phyloP scores from a whole-genome alignment of 768 basidiomycete genomes.

The Crassisporium funariophilum region DNA sequence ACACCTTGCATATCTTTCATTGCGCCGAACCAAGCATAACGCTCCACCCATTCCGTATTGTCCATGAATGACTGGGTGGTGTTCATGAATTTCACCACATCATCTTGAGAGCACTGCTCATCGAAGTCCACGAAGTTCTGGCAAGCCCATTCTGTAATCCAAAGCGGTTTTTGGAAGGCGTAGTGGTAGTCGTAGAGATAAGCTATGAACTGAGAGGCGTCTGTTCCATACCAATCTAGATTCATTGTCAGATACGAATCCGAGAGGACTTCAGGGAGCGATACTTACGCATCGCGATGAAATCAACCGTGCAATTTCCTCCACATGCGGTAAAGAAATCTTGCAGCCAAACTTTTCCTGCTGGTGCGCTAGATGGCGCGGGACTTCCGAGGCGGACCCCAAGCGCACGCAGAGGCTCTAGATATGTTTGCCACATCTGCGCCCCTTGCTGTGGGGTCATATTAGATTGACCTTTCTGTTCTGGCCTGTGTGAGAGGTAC shows the following conservation, averaged over 20 bases:
- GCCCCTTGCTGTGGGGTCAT: constrained; percentile 50
- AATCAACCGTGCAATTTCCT: constrained; percentile 56
- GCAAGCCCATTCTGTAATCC: constrained; percentile 66
- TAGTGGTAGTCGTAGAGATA: constrained; percentile 52
- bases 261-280: not conserved
- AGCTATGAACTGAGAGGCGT: constrained; percentile 47
- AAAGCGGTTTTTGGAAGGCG: constrained; percentile 53
- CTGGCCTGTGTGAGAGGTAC: constrained; percentile 18
- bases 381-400: constrained; percentile 55
- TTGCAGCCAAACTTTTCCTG: constrained; percentile 55
- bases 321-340: constrained; percentile 53
- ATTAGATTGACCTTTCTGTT: constrained; percentile 48
- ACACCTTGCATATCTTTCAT: constrained; percentile 52
- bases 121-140: constrained; percentile 47
- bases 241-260: not conserved
- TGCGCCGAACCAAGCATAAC: constrained; percentile 65
- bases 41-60: constrained; percentile 49
- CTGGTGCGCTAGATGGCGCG: constrained; percentile 51
- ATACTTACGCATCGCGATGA: constrained; percentile 53
- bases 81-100: constrained; percentile 51
- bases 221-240: constrained; percentile 54
- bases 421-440: constrained; percentile 49
- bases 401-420: constrained; percentile 50
- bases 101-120: constrained; percentile 46
- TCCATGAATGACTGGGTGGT: constrained; percentile 58